Evolutionary conservation across 768 basidiomycete species (phyloP).

Genomic region (Phylloporus rhodoxanthus): DNA sequence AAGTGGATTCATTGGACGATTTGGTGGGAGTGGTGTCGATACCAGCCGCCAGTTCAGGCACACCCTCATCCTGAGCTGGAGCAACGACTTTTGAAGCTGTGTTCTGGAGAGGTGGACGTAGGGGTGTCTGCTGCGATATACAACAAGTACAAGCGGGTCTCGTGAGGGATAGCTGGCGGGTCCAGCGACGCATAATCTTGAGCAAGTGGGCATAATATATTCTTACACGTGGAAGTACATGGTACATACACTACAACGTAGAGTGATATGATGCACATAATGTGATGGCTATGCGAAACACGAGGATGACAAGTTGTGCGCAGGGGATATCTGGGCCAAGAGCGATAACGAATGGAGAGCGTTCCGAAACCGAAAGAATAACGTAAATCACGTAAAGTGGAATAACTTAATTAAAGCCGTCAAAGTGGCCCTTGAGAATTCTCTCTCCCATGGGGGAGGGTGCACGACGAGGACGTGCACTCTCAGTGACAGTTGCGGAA

Average conservation of each 20-base stretch:
- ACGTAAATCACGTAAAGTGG: conserved; percentile 3
- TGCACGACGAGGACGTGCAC: conserved; percentile 52
- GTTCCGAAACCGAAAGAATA: neutral
- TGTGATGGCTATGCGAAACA: conserved; percentile 3
- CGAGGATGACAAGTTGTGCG: too few relatives aligned
- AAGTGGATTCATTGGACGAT: conserved; percentile 32
- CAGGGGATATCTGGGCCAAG: too few relatives aligned
- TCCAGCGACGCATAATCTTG: neutral
- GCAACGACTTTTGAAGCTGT: conserved; percentile 17
- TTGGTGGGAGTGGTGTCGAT: conserved; percentile 27
- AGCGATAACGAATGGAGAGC: conserved; percentile 7
- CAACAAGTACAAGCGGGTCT: conserved; percentile 31
- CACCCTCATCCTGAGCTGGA: conserved; percentile 24
- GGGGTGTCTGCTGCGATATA: conserved; percentile 27
- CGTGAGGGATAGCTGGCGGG: conserved; percentile 16
- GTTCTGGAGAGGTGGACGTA: conserved; percentile 25
- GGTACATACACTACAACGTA: conserved; percentile 12
- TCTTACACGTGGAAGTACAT: conserved; percentile 19
- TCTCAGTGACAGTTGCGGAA: conserved; percentile 51
- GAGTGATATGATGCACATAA: too few relatives aligned
- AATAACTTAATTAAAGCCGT: conserved; percentile 67
- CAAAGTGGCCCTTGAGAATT: conserved; percentile 87
- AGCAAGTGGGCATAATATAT: conserved; percentile 7
- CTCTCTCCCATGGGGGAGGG: conserved; percentile 90
- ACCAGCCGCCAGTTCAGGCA: conserved; percentile 14